Conservation (phyloP, 2,329 filamentous ascomycete genomes). For the Diaporthe sp. region DNA sequence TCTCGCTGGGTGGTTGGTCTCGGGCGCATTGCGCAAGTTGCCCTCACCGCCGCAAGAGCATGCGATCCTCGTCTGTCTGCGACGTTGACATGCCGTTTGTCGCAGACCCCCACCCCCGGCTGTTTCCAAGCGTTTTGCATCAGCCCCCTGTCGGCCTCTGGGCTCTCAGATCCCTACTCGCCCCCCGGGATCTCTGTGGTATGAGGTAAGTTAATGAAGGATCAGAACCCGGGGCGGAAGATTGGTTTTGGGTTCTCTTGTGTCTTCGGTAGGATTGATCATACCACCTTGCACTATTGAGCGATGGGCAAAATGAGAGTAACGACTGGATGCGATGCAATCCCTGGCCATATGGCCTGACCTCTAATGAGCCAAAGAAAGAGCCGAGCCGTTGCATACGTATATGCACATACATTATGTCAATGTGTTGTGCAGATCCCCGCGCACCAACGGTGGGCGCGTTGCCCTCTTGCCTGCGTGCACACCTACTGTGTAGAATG, state of each 20-base stretch:
- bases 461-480: background rate
- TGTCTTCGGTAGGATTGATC: background rate
- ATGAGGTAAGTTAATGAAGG: conserved; percentile 1
- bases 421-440: background rate
- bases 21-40: conserved; percentile 15
- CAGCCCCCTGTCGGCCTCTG: conserved; percentile 13
- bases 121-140: conserved; percentile 21
- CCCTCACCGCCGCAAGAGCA: conserved; percentile 24
- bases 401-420: background rate
- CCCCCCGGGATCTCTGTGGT: conserved; percentile 12
- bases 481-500: background rate
- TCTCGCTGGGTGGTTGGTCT: background rate
- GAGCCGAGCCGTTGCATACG: conserved; percentile 11
- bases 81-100: conserved; percentile 17
- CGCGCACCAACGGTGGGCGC: conserved; percentile 5
- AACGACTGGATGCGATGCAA: conserved; percentile 1
- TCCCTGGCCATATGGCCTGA: background rate
- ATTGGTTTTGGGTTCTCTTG: background rate
- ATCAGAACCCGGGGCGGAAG: background rate
- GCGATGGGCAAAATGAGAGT: background rate
- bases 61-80: conserved; percentile 26
- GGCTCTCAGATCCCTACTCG: conserved; percentile 25
- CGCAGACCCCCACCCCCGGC: conserved; percentile 19
- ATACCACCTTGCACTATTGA: background rate
- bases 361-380: background rate